phyloP scores from a whole-genome alignment of 2,329 filamentous ascomycete genomes.

The Alternaria brassicicola region DNA sequence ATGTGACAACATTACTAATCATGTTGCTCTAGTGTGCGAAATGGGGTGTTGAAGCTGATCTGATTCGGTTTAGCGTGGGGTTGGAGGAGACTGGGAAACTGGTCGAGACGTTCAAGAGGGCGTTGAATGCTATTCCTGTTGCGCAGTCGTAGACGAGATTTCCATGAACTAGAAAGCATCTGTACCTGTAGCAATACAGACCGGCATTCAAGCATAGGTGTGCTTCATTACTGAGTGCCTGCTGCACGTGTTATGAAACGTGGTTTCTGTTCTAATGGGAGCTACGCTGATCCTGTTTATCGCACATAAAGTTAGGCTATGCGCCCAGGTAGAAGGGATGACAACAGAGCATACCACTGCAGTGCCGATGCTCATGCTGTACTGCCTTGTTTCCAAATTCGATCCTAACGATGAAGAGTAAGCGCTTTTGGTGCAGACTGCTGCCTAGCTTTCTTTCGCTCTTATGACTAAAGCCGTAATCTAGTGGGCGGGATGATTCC shows the following conservation, averaged over 20 bases:
- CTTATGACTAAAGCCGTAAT: no score
- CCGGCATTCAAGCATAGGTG: neutral
- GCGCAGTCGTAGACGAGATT: neutral
- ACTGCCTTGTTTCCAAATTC: no score
- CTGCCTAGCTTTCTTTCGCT: no score
- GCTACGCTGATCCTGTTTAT: no score
- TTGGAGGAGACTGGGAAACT: slow-evolving; percentile 78
- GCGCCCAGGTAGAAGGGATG: no score
- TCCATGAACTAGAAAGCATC: neutral
- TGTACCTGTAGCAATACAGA: neutral
- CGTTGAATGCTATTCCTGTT: slow-evolving; percentile 65
- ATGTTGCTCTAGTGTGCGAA: slow-evolving; percentile 62
- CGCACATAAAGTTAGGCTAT: no score
- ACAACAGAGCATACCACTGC: no score
- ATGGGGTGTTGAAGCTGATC: slow-evolving; percentile 78
- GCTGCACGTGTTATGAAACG: neutral
- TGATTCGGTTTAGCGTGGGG: slow-evolving; percentile 88
- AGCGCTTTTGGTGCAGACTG: no score
- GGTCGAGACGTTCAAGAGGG: slow-evolving; percentile 66
- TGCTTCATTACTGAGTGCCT: neutral
- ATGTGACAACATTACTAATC: slow-evolving; percentile 4
- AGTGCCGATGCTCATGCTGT: no score
- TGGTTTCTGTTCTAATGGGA: no score
- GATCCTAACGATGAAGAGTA: no score
- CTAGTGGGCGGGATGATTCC: no score